Conservation (phyloP, 352 stramenopile species). For the Phytopythium aichiense region DNA sequence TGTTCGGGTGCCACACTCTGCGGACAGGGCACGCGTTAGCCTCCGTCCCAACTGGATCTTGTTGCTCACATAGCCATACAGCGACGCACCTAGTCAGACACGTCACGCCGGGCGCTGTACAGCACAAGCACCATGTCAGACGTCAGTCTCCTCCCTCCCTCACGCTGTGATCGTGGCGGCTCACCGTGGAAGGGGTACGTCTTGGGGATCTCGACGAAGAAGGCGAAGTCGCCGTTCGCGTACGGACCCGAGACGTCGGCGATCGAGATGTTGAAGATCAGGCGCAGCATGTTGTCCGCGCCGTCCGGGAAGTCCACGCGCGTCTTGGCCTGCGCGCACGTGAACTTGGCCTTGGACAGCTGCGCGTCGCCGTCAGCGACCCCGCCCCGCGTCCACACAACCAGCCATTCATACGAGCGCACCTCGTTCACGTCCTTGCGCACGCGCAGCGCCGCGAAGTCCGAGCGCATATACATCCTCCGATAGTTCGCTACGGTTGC, state of each 20-base stretch:
- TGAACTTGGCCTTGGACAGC: conserved; percentile 81
- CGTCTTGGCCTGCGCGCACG: conserved; percentile 68
- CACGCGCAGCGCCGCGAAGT: conserved; percentile 73
- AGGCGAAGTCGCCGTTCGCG: conserved; percentile 82
- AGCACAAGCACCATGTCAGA: conserved; percentile 4
- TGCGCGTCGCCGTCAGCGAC: conserved; percentile 15
- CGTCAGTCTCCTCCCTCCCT: background rate
- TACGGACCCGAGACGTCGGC: conserved; percentile 67
- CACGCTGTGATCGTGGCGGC: background rate
- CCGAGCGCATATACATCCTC: conserved; percentile 62
- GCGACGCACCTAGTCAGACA: conserved; percentile 55
- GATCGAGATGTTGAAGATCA: conserved; percentile 83
- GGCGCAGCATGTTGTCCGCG: conserved; percentile 68
- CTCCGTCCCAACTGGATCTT: background rate
- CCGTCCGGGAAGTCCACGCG: conserved; percentile 83
- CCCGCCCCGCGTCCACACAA: background rate
- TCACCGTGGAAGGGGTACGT: conserved; percentile 84
- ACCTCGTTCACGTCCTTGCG: conserved; percentile 88
- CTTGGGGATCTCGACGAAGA: conserved; percentile 85
- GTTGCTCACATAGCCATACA: background rate
- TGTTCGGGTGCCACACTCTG: conserved; percentile 85
- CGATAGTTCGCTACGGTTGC: background rate
- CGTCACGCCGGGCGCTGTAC: conserved; percentile 60
- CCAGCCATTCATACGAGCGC: background rate
- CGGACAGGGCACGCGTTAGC: conserved; percentile 9